Conservation (phyloP, 2,329 filamentous ascomycete species). For the Colletotrichum neosansevieriae region DNA sequence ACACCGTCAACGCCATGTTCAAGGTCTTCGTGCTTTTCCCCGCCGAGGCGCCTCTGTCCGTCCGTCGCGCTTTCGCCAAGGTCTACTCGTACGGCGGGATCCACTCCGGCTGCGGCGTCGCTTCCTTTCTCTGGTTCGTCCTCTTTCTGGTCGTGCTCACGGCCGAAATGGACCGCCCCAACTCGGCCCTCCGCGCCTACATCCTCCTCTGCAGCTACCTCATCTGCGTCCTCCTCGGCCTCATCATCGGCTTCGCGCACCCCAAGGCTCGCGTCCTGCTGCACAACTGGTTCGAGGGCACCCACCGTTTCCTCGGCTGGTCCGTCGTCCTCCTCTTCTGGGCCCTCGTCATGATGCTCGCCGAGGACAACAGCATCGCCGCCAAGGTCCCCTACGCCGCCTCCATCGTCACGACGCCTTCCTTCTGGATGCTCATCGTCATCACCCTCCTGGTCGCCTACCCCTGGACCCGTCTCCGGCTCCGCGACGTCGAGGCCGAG, state of each 20-base stretch:
- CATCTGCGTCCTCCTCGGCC: slow-evolving; percentile 67
- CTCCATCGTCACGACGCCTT: slow-evolving; percentile 53
- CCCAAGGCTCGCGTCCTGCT: slow-evolving; percentile 71
- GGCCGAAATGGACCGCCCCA: slow-evolving; percentile 44
- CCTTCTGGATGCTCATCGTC: slow-evolving; percentile 75
- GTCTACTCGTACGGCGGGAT: slow-evolving; percentile 66
- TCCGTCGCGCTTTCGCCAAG: slow-evolving; percentile 62
- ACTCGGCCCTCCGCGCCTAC: slow-evolving; percentile 56
- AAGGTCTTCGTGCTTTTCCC: slow-evolving; percentile 58
- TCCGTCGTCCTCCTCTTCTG: slow-evolving; percentile 72
- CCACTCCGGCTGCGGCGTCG: slow-evolving; percentile 63
- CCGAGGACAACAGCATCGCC: slow-evolving; percentile 59
- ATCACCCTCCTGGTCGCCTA: slow-evolving; percentile 75
- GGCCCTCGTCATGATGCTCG: slow-evolving; percentile 66
- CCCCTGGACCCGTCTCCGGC: slow-evolving; percentile 80
- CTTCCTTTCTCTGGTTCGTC: slow-evolving; percentile 63
- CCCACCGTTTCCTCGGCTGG: slow-evolving; percentile 83
- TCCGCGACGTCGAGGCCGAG: slow-evolving; percentile 74
- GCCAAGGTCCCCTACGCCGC: slow-evolving; percentile 49
- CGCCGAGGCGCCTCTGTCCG: slow-evolving; percentile 59
- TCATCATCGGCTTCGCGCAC: slow-evolving; percentile 73
- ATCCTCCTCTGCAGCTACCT: slow-evolving; percentile 64
- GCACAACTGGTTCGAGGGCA: slow-evolving; percentile 78
- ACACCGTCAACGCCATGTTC: slow-evolving; percentile 65
- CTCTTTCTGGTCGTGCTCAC: slow-evolving; percentile 51